Conservation (phyloP, 192 early-diverging fungal species). For the Dissophora ornata region DNA sequence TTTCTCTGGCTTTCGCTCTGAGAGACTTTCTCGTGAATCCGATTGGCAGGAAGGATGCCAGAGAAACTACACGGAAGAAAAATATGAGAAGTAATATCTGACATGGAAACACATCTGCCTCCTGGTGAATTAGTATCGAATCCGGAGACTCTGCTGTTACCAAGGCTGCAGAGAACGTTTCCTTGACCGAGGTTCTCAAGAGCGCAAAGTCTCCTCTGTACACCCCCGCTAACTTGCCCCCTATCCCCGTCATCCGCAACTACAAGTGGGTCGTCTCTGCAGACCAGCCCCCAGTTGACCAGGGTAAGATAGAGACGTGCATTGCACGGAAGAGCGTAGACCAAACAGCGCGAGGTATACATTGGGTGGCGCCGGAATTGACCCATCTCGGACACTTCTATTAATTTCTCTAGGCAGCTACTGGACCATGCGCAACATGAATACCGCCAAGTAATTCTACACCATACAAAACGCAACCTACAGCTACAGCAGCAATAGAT, state of each 20-base stretch:
- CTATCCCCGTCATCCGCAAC: conserved; percentile 60
- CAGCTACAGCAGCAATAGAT: too few relatives aligned
- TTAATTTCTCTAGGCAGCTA: conserved; percentile 14
- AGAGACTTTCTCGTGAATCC: too few relatives aligned
- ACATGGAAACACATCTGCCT: too few relatives aligned
- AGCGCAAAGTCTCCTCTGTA: conserved; percentile 63
- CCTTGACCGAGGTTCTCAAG: conserved; percentile 63
- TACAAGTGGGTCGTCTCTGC: conserved; percentile 60
- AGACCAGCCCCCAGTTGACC: conserved; percentile 49
- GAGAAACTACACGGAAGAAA: too few relatives aligned
- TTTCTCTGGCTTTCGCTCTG: too few relatives aligned
- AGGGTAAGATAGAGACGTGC: conserved; percentile 28
- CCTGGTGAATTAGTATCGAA: too few relatives aligned
- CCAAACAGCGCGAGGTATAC: too few relatives aligned
- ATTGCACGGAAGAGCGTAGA: background rate
- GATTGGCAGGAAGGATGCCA: too few relatives aligned
- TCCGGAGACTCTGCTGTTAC: conserved; percentile 46
- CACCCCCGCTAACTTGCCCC: conserved; percentile 64
- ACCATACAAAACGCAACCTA: too few relatives aligned
- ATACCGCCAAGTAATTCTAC: background rate
- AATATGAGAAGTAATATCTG: too few relatives aligned
- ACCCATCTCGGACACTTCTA: too few relatives aligned
- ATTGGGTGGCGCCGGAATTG: too few relatives aligned
- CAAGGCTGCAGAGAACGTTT: conserved; percentile 51
- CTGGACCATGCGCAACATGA: conserved; percentile 36